Evolutionary conservation across 2,329 filamentous ascomycete species (phyloP).

Genomic region (Penicillium psychrosexuale): DNA sequence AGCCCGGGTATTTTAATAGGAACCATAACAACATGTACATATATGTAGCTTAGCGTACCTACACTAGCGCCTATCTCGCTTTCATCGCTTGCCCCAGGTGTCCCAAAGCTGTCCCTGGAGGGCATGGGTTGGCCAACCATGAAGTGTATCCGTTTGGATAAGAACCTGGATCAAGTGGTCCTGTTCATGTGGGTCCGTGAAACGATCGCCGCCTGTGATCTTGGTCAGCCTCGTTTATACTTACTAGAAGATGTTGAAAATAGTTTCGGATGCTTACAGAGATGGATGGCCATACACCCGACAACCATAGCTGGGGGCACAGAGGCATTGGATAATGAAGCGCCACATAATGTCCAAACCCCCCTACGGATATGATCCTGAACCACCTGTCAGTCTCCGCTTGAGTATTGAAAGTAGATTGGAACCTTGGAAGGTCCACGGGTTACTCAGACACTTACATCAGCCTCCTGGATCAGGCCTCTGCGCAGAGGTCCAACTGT

Average conservation of each 20-base stretch:
- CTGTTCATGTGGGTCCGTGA: slow-evolving; percentile 23
- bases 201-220: slow-evolving; percentile 22
- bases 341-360: slow-evolving; percentile 25
- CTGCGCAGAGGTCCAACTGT: slow-evolving; percentile 17
- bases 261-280: slow-evolving; percentile 12
- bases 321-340: slow-evolving; percentile 22
- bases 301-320: slow-evolving; percentile 26
- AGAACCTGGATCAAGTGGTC: slow-evolving; percentile 22
- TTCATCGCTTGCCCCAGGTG: slow-evolving; percentile 13
- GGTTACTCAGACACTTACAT: slow-evolving; percentile 15
- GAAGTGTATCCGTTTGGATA: slow-evolving; percentile 15
- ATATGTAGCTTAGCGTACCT: too few relatives aligned
- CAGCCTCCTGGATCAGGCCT: slow-evolving; percentile 14
- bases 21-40: too few relatives aligned
- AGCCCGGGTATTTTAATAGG: neutral
- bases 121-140: slow-evolving; percentile 22
- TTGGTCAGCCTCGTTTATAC: slow-evolving; percentile 4
- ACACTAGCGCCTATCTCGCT: too few relatives aligned
- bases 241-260: neutral
- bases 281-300: slow-evolving; percentile 23
- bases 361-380: slow-evolving; percentile 24
- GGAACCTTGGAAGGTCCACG: too few relatives aligned
- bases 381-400: neutral
- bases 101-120: slow-evolving; percentile 20
- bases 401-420: neutral